Base-by-base conservation (phyloP, 805 yeast species). In the Suhomyces xylopsoci region DNA sequence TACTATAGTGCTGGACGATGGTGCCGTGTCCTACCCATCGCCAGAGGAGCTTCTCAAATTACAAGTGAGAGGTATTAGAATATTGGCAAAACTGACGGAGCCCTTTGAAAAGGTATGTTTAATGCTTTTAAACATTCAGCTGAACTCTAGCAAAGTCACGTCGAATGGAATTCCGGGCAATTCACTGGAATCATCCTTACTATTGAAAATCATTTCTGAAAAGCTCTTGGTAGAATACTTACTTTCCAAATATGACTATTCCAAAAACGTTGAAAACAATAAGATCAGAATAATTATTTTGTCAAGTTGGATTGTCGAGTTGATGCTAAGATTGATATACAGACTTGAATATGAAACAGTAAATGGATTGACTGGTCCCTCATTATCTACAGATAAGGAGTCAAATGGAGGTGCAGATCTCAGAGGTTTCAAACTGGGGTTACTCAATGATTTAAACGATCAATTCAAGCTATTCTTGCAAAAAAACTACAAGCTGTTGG, bases 41-140 rank as follows among this genome's bases (percentile, higher is more conserved):
- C 30, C 28, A 9, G 48, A 53, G 14, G 62, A 56, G 8, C 44
- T 60, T 17, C 36, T 68, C 14, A 51, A 55, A n/a, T 53, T 66
- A 25, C 75, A 70, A 55, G 51, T 92, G 0, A 67, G 74, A 45
- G 77, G 78, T 2, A 64, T 75, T 3, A 52, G 51, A 32, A 60
- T 78, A 1, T 78, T 84, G 49, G 96, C 94, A 0, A 59, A 69
- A 20, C 85, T 88, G 55, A 73, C 82, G 7, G 83, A 80, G 50
- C 83, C 90, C 0, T 80, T 90, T 62, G 96, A 90, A 57, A 77
- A 82, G 10, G 79, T 87, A 5, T 83, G 93, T 1, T 67, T 90
- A 38, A 74, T 74, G 78, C 58, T 75, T n/a, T 55, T 74, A 48
- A 56, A 60, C 36, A 26, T 50, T n/a, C 55, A 51, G 30, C 50